Conservation (phyloP, 2,329 filamentous ascomycete genomes). For the Penicillium concentricum region DNA sequence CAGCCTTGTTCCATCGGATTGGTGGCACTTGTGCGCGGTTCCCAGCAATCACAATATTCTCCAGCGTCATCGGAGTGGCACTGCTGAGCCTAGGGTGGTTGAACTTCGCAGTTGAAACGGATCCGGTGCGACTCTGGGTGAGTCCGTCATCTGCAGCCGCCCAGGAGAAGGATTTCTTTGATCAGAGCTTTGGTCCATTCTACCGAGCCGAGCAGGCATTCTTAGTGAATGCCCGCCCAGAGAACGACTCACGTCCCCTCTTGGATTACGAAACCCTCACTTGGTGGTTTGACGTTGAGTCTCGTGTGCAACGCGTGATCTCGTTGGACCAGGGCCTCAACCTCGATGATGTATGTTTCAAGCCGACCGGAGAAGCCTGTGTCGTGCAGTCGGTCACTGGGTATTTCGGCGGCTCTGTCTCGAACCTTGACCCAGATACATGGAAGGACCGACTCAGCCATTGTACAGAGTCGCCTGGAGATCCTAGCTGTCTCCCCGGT, state of each 20-base stretch:
- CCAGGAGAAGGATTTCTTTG: constrained; percentile 91
- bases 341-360: constrained; percentile 87
- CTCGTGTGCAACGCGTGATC: constrained; percentile 69
- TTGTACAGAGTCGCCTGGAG: constrained; percentile 76
- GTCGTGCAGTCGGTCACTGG: constrained; percentile 90
- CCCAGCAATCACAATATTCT: constrained; percentile 76
- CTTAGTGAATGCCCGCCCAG: constrained; percentile 78
- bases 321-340: constrained; percentile 66
- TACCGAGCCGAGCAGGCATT: constrained; percentile 93
- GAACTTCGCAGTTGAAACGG: constrained; percentile 81
- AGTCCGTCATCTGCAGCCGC: constrained; percentile 88
- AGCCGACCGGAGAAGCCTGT: constrained; percentile 83
- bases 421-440: constrained; percentile 58
- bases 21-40: constrained; percentile 80
- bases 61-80: constrained; percentile 71
- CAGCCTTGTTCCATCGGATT: constrained; percentile 74
- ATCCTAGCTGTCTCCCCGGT: constrained; percentile 71
- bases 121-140: constrained; percentile 95
- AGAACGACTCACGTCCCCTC: constrained; percentile 68
- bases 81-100: constrained; percentile 86
- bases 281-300: constrained; percentile 94
- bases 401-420: constrained; percentile 73
- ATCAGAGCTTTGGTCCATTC: constrained; percentile 89
- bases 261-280: constrained; percentile 81
- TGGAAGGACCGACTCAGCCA: constrained; percentile 72